Evolutionary conservation across 345 rosid genomes (phyloP).

Genomic region (Hibiscus tridactylites): DNA sequence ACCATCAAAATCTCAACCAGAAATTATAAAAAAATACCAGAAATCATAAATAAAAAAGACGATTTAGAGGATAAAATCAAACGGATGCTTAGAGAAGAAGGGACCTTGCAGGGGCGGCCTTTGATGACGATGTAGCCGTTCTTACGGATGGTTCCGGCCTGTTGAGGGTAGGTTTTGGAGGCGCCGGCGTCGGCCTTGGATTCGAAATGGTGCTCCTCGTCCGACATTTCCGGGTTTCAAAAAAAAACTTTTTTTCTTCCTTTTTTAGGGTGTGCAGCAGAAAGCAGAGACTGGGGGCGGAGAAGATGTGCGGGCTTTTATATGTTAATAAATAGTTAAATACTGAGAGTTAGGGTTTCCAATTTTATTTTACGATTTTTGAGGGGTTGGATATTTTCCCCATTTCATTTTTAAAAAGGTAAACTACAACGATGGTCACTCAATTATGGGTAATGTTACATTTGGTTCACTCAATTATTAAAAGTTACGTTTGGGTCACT

Average conservation of each 20-base stretch:
- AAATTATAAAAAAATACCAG: too few species aligned
- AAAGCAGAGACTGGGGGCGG: neutral
- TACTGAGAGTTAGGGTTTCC: neutral
- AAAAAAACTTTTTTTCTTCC: too few species aligned
- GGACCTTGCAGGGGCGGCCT: constrained; percentile 16
- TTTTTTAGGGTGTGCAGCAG: neutral
- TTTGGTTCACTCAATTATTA: too few species aligned
- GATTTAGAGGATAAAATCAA: neutral
- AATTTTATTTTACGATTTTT: neutral
- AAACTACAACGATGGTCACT: too few species aligned
- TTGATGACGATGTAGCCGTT: constrained; percentile 17
- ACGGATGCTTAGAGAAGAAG: neutral
- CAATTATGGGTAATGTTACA: too few species aligned
- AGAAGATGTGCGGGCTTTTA: neutral
- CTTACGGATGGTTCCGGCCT: constrained; percentile 16
- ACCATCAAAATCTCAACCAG: neutral
- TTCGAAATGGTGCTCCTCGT: constrained; percentile 14
- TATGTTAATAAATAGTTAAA: neutral
- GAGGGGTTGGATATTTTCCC: too few species aligned
- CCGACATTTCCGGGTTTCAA: constrained; percentile 11
- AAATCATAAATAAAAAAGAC: neutral
- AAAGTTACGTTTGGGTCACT: too few species aligned
- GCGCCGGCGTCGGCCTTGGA: constrained; percentile 17
- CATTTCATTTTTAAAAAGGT: too few species aligned
- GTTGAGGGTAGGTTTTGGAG: constrained; percentile 16